These are phyloP conservation scores for Heritiera fomes DNA, from an alignment of 345 rosid species.

Conservation along the genomic window DNA sequence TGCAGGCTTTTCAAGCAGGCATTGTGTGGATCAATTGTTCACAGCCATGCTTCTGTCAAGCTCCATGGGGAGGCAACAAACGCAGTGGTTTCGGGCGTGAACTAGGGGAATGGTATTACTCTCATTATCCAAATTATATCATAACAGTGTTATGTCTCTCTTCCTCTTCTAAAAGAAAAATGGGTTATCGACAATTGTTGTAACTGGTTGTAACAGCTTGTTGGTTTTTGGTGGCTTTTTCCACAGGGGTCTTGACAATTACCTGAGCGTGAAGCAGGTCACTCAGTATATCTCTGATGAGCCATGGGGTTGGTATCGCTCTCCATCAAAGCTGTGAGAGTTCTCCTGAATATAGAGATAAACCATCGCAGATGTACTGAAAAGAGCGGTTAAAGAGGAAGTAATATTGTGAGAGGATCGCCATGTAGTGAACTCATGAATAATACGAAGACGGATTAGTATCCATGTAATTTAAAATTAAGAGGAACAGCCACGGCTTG, in stretches of 20 bases:
- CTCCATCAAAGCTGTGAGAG: conserved; percentile 76
- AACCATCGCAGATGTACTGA: background rate
- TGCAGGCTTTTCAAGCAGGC: conserved; percentile 82
- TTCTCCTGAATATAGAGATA: background rate
- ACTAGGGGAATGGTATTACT: conserved; percentile 83
- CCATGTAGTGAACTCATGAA: background rate
- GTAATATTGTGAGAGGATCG: background rate
- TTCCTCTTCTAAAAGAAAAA: too few species aligned
- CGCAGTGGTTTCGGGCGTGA: conserved; percentile 98
- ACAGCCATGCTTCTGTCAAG: conserved; percentile 95
- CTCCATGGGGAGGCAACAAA: conserved; percentile 98
- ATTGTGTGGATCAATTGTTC: conserved; percentile 97
- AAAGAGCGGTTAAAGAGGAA: background rate
- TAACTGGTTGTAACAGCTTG: background rate
- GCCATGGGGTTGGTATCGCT: conserved; percentile 88
- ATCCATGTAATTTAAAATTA: too few species aligned
- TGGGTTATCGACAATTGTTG: background rate
- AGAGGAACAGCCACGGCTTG: background rate
- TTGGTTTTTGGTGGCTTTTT: background rate
- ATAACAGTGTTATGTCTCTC: background rate
- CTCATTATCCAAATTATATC: background rate
- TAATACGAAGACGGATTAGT: background rate
- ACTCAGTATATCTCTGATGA: conserved; percentile 72
- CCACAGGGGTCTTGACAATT: conserved; percentile 88
- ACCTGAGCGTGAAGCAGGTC: conserved; percentile 91